Evolutionary conservation across 2,329 filamentous ascomycete genomes (phyloP), one percentile per base, ranked within the genome.

Genomic region (Fusarium papillatum): DNA sequence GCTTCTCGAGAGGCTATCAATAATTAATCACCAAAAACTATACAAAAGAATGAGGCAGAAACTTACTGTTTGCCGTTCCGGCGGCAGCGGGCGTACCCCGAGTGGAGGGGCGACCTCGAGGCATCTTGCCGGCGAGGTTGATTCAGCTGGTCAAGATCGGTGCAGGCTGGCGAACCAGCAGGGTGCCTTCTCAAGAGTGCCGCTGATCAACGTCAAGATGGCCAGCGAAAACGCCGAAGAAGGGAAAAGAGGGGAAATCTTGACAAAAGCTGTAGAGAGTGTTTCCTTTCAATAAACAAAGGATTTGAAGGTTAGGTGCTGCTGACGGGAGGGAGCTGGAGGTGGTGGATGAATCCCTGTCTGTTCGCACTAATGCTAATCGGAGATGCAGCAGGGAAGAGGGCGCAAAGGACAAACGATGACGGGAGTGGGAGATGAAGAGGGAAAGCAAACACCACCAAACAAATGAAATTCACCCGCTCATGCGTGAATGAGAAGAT

Each of bases 21-120:
- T 16, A 17, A 24, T 77, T 34, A 79, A 66, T 31, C 7, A 39
- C 11, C 26, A 26, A 14, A 19, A 38, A 14, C 11, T 17, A 10
- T 53, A 38, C 17, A 3, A 7, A 60, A 5, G 2, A 9, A 53
- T 53, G 17, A n/a, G 9, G 2, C 10, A 5, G 43, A 19, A 13
- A 50, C 77, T 63, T 68, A 80, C 80, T 72, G 68, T 76, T 64
- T 60, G 66, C 43, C 31, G 69, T 43, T 29, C 76, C 68, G 55
- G 70, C 59, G 50, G 75, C 71, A 39, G 71, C 75, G 17, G 68
- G 63, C 11, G 73, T 71, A 19, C 68, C 71, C 70, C 68, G 78
- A 43, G 69, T 41, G 17, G 81, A 78, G 22, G 80, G 79, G 34
- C 81, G 82, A 46, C 81, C 80, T 53, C 80, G 80, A 79, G 81